Base-by-base conservation (phyloP, 495 filamentous ascomycete species). In the Lentithecium fluviatile region DNA sequence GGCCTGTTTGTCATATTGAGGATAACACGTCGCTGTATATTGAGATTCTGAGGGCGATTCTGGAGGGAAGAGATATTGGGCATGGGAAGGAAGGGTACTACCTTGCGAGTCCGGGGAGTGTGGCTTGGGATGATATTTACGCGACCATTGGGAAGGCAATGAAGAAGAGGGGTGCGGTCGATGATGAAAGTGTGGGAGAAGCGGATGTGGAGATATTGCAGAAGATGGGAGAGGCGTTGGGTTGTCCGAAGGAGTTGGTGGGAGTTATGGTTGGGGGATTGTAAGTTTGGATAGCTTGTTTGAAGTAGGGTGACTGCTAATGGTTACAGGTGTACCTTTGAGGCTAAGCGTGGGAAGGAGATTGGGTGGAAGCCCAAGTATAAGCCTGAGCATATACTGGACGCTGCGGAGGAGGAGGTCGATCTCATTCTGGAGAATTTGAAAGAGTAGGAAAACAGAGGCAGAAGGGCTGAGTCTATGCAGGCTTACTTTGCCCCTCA, bases 41-140 rank as follows among this genome's bases (percentile, higher is more conserved):
- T 12, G 64, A 74, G 13, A 71, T 81, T 3, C 52, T 80, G 21
- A 71, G 71, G 2, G 69, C 60, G 17, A 80, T 81, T n/a, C 66
- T 82, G 17, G 43, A 51, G 1, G 75, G 70, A 0, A 55, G 66
- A 13, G 66, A 78, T 6, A 70, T 71, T 0, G 70, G 69, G 0
- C 46, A 76, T 29, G 77, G 77, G 0, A 75, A 73, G 63, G 70
- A 73, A 12, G 79, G 80, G 0, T 82, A 78, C 56, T 82, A 76
- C 59, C 73, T 82, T n/a, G 79, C 76, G 12, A 56, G 78, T 1
- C 67, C 76, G 5, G 80, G 80, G 8, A 71, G 57, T 10, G 66
- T 82, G 13, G 61, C 70, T 1, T 82, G 80, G 80, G 67, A 78
- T 34, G 75, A 80, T 50, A 26, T 82, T 1, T 81, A 81, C 51